A percentile compares a stretch with the other conserved stretches of the same genome.
Conservation (phyloP, 768 basidiomycete genomes). For the Mrakia frigida region DNA sequence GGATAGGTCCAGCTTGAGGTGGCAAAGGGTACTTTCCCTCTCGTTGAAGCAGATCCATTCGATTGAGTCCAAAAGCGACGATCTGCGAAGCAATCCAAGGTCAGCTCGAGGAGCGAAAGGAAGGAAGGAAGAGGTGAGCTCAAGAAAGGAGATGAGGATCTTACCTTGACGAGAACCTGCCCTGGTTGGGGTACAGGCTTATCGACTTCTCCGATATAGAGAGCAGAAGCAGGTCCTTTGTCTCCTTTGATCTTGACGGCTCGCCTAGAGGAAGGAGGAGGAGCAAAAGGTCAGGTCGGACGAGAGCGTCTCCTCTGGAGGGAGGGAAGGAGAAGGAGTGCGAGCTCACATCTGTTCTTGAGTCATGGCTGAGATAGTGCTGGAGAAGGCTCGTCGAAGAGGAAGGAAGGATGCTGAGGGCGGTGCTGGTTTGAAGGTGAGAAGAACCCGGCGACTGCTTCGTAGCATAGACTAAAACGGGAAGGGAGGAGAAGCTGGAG, state of each 20-base stretch:
- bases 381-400: background rate
- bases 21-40: slow-evolving; percentile 56
- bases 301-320: background rate
- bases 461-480: too few relatives aligned
- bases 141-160: background rate
- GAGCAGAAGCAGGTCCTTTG: slow-evolving; percentile 66
- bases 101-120: background rate
- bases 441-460: background rate
- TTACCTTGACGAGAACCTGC: slow-evolving; percentile 75
- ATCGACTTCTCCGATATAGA: slow-evolving; percentile 68
- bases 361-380: background rate
- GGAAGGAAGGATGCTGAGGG: background rate
- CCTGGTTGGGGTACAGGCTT: slow-evolving; percentile 57
- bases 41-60: slow-evolving; percentile 74
- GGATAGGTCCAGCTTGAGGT: slow-evolving; percentile 63
- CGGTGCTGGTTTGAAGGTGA: background rate
- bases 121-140: background rate
- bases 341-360: background rate
- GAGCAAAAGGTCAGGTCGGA: background rate
- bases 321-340: background rate
- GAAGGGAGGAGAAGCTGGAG: too few relatives aligned
- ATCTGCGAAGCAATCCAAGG: slow-evolving; percentile 23
- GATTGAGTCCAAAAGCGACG: slow-evolving; percentile 71
- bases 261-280: slow-evolving; percentile 52
- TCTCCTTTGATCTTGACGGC: slow-evolving; percentile 72